phyloP scores from a whole-genome alignment of 1,284 basidiomycete genomes.

The Vanrija sp. region DNA sequence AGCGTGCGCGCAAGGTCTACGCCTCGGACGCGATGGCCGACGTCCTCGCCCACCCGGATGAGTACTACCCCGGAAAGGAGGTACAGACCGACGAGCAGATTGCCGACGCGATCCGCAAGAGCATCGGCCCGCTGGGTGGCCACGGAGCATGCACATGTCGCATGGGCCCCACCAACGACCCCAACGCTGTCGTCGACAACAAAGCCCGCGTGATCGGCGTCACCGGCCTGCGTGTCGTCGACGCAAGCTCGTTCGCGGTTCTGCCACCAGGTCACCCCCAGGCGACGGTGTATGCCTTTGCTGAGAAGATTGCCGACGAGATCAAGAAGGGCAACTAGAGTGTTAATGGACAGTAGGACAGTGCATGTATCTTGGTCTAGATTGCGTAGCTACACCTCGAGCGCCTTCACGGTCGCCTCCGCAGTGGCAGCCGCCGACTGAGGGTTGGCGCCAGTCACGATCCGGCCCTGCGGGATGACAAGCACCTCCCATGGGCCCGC shows the following conservation, averaged over 20 bases:
- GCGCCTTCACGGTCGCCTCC: conserved; percentile 12
- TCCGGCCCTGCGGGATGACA: neutral
- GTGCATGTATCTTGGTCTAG: no score
- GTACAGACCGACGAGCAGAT: neutral
- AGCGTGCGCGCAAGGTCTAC: conserved; percentile 51
- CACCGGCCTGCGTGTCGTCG: neutral
- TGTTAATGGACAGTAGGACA: no score
- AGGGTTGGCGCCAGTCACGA: conserved; percentile 13
- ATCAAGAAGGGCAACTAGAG: no score
- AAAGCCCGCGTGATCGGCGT: neutral
- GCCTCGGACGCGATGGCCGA: neutral
- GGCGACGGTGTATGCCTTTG: neutral
- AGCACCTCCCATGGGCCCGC: conserved; percentile 10
- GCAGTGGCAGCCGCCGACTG: conserved; percentile 9
- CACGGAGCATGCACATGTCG: neutral
- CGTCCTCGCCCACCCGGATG: neutral
- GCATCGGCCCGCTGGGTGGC: neutral
- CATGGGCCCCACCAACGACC: neutral
- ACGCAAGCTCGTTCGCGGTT: neutral
- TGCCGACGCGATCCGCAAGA: neutral
- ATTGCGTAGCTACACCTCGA: neutral
- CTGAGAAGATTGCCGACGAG: neutral
- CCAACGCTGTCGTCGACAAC: neutral
- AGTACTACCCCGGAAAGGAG: neutral
- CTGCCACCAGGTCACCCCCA: neutral